Evolutionary conservation across 129 eudicot genomes (phyloP), one percentile per base, ranked within the genome.

Genomic region (Flaveria sonorensis): DNA sequence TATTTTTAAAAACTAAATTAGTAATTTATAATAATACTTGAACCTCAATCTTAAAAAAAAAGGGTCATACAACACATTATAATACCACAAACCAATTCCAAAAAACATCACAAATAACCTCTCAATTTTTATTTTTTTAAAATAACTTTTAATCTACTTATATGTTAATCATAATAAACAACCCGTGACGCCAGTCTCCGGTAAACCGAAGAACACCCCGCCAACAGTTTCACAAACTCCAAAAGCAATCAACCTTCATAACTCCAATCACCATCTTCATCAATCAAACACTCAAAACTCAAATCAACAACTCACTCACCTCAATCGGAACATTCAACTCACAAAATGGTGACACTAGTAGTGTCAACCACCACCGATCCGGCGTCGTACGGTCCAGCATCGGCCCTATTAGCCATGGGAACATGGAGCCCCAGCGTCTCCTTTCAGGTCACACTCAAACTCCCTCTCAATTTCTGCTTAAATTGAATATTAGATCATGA

Each of bases 311-410:
- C 16, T 15, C 71, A 53, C 24, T 11, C 26, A 60, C 15, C 50
- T 21, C 70, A 61, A 60, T 30, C 71, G 4, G 2, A 19, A 47
- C 11, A 43, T 69, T 7, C 15, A 53, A 19, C 32, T 23, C 66
- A 43, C 57, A 72, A 67, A 67, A 92, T 92, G 94, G 92, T 87
- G 86, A 85, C 87, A 7, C 65, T 93, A 57, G 82, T 93, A 73
- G 98, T 93, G 68, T 86, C 98, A 10, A 93, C 98, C 3, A 88
- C 95, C 67, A 62, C 77, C 28, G 97, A 93, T 80, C 95, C 97
- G 70, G 97, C 98, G 7, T 93, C 98, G 0, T 75, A 63, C 30
- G 89, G 88, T 70, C 97, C 98, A 6, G 98, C 92, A 46, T 62
- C 83, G 21, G 89, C 92, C 51, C 95, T 93, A 12, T 60, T 84